Conservation (phyloP, 495 filamentous ascomycete species). For the Penicillium parvum region DNA sequence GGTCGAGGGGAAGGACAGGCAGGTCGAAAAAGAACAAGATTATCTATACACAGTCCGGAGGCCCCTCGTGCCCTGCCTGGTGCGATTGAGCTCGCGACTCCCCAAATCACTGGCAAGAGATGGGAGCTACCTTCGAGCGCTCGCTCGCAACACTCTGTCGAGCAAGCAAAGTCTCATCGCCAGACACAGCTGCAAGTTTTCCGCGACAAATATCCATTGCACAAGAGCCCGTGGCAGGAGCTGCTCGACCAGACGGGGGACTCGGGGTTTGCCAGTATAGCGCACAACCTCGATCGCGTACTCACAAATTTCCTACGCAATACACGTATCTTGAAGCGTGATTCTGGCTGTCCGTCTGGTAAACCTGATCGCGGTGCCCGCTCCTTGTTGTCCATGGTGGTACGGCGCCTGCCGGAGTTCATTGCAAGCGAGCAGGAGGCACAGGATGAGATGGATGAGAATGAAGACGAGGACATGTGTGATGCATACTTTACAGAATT, state of each 20-base stretch:
- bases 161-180: neutral
- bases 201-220: conserved; percentile 20
- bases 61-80: conserved; percentile 36
- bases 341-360: neutral
- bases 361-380: conserved; percentile 30
- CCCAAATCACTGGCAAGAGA: conserved; percentile 39
- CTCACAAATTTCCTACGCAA: conserved; percentile 38
- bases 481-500: conserved; percentile 62
- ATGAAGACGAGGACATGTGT: conserved; percentile 43
- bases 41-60: conserved; percentile 39
- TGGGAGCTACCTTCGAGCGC: conserved; percentile 19
- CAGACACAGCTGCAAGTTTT: conserved; percentile 10
- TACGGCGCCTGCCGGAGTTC: conserved; percentile 59
- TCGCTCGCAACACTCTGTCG: conserved; percentile 8
- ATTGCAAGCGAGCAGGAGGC: conserved; percentile 55
- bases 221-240: conserved; percentile 41
- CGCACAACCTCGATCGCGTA: conserved; percentile 32
- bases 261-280: conserved; percentile 35
- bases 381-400: conserved; percentile 62
- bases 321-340: conserved; percentile 19
- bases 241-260: conserved; percentile 33
- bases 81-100: conserved; percentile 45
- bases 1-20: conserved; percentile 24
- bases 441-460: conserved; percentile 49
- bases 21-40: conserved; percentile 23